Base-by-base conservation (phyloP, 257 asterid genomes). In the Linaria vulgaris region DNA sequence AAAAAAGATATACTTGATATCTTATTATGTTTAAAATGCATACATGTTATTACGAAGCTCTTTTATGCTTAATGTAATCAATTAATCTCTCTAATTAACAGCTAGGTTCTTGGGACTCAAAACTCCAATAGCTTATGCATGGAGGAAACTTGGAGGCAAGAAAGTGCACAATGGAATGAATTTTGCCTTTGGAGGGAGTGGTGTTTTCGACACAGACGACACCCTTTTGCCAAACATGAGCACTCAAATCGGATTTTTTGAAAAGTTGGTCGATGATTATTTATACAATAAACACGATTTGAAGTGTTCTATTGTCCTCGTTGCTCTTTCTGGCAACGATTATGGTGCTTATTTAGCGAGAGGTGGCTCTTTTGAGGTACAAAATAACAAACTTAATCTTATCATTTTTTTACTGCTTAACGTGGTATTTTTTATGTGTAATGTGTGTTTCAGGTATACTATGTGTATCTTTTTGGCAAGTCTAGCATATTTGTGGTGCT, bases 181-280 rank as follows among this genome's bases (percentile, higher is more conserved):
- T 78, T 92, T 89, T 22, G 99, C 99, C 0, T 89, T 77, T 23
- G 99, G 99, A 57, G 99, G 99, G 34, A 92, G 91, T 37, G 99
- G 99, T 0, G 99, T 92, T 5, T 92, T 92, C 70, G 48, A 87
- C 64, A 92, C 96, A 0, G 12, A 68, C 10, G 74, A 69, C 4
- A 49, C 14, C 2, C 4, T 78, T 30, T 67, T 72, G 24, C 97
- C 99, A 0, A 92, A 88, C 69, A 83, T 91, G 90, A 81, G 80
- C 21, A 77, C 95, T 6, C 98, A 91, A 62, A 86, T 91, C 11
- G 88, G 76, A 57, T 78, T 80, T 67, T 80, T 83, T 31, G 68
- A 83, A 59, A 77, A 68, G 30, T 82, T 88, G 17, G 58, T 88
- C 47, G 69, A 75, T 31, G 30, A 75, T 6, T 77, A 80, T 0